Percentiles rank a stretch among this genome's conserved stretches.
These are phyloP conservation scores for Phytophthora lateralis DNA, from an alignment of 352 stramenopile genomes.

Conservation along the genomic window DNA sequence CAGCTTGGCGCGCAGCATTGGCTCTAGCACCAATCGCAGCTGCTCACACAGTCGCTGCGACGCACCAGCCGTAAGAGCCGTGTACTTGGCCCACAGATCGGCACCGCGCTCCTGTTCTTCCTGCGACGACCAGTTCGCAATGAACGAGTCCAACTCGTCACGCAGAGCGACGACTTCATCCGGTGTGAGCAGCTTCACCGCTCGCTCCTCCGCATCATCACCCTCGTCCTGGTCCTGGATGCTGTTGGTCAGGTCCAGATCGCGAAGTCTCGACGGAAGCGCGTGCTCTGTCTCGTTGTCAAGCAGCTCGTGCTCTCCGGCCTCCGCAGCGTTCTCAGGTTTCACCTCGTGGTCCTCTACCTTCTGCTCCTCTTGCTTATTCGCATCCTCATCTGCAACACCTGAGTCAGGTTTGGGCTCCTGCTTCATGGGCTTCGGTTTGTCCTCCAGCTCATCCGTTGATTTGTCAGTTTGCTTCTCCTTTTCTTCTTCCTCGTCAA, in stretches of 20 bases:
- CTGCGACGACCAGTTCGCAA: conserved; percentile 66
- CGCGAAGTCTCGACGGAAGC: conserved; percentile 38
- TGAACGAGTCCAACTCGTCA: conserved; percentile 80
- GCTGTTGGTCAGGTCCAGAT: conserved; percentile 44
- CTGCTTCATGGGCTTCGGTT: conserved; percentile 38
- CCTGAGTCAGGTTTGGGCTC: conserved; percentile 29
- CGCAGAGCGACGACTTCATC: conserved; percentile 80
- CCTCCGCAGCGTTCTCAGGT: conserved; percentile 25
- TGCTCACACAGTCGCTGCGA: conserved; percentile 98
- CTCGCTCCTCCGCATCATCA: conserved; percentile 38
- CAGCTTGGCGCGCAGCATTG: conserved; percentile 97
- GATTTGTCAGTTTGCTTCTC: conserved; percentile 42
- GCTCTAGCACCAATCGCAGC: conserved; percentile 97
- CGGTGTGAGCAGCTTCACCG: conserved; percentile 46
- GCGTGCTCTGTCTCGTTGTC: conserved; percentile 39
- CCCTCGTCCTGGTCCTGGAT: conserved; percentile 42
- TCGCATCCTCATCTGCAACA: conserved; percentile 24
- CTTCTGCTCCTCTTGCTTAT: conserved; percentile 29
- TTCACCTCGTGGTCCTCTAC: conserved; percentile 31
- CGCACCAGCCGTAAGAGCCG: conserved; percentile 90
- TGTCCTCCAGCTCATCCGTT: conserved; percentile 35
- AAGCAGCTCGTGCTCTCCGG: conserved; percentile 38
- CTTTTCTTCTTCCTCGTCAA: conserved; percentile 66
- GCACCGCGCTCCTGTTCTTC: conserved; percentile 52
- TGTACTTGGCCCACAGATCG: conserved; percentile 93